Base-by-base conservation (phyloP, 768 basidiomycete genomes). In the Chlorophyllum brunneum region DNA sequence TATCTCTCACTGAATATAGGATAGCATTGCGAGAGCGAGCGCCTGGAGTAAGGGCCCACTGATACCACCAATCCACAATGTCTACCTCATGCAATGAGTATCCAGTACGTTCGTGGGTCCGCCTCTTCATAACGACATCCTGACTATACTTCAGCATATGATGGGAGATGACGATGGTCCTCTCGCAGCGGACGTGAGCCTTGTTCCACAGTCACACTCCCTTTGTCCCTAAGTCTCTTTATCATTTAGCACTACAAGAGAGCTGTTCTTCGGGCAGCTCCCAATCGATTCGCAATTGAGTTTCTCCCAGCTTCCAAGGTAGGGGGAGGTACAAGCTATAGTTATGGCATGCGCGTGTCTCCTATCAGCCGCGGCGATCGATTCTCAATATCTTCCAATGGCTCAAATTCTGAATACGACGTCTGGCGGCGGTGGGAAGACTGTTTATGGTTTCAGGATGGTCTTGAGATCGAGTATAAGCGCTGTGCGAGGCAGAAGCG, bases 381-480 rank as follows among this genome's bases (percentile, higher is more conserved):
- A 20, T 65, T 67, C 6, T 79, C 78, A 20, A 55, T 67, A 24
- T 72, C 65, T 18, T 75, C 76, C 4, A 49, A 61, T 27, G 61
- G 59, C 15, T 70, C 72, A 38, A 54, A 67, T 40, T 59, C 65
- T 7, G 81, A 81, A 52, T 92, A 92, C 60, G 84, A 86, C 11
- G 73, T 92, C 31, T 89, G 86, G 81, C 75, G 90, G 23, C 72
- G 77, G 40, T 92, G 90, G 90, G 90, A 90, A 52, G 90, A 92
- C 59, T 90, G 87, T 54, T 70, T 92, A 8, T 79, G 74, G 70
- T 83, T 91, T 59, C 90, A 92, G 63, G 81, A 85, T 37, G 67
- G 69, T 1, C 70, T 92, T 8, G 88, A 90, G 65, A 56, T 62
- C 13, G 84, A 86, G 61, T 92, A 91, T 59, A 59, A 68, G 16